A percentile compares a stretch with the other conserved stretches of the same genome.
Conservation (phyloP, 139 green algal genomes). For the Coelastrella sp. region DNA sequence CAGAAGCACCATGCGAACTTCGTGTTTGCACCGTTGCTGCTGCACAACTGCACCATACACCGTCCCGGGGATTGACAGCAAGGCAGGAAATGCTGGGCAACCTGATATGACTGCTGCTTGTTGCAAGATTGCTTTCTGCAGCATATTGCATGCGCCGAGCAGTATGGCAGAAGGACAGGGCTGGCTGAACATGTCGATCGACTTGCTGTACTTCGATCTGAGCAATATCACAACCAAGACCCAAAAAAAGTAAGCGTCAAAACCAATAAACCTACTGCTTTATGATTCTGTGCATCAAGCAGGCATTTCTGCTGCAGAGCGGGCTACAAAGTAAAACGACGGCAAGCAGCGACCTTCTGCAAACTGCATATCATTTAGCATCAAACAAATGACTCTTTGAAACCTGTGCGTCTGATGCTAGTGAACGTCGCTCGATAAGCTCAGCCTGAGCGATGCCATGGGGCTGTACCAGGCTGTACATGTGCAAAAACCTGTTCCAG, state of each 20-base stretch:
- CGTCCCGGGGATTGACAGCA: background rate
- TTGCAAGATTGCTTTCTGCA: background rate
- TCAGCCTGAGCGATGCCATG: no score
- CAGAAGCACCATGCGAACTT: slow-evolving; percentile 39
- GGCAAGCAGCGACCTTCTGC: no score
- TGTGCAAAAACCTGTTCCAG: no score
- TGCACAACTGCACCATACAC: background rate
- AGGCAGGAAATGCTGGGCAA: background rate
- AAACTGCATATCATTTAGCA: no score
- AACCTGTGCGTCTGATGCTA: no score
- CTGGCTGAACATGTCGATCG: background rate
- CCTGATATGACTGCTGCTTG: background rate
- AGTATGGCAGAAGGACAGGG: background rate
- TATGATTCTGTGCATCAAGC: background rate
- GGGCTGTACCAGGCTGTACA: no score
- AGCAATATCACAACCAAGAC: background rate
- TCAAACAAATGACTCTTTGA: no score
- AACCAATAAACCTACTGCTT: background rate
- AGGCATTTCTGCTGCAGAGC: no score
- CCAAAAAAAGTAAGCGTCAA: background rate
- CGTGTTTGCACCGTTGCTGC: slow-evolving; percentile 41
- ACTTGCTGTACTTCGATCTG: background rate
- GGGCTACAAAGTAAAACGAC: no score
- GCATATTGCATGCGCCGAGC: background rate
- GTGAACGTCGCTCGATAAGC: no score